phyloP scores from a whole-genome alignment of 352 stramenopile species.

The Hyaloperonospora arabidopsidis region DNA sequence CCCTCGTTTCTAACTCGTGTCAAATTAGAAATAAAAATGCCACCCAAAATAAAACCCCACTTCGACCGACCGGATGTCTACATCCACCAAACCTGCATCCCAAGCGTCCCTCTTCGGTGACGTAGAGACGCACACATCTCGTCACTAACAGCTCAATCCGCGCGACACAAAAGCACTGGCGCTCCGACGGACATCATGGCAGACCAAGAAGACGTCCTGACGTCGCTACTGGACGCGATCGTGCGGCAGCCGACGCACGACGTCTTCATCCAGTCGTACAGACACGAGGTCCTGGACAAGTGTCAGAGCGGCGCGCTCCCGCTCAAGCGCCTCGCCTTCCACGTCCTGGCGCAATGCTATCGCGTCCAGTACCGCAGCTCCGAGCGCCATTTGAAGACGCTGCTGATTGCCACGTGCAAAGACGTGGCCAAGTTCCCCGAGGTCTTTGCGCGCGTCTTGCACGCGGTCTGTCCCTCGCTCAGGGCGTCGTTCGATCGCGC shows the following conservation, averaged over 20 bases:
- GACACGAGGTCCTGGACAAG: slow-evolving; percentile 62
- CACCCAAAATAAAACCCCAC: no score
- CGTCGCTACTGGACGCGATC: slow-evolving; percentile 47
- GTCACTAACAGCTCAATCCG: no score
- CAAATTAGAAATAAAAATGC: no score
- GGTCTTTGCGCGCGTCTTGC: slow-evolving; percentile 44
- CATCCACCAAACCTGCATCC: no score
- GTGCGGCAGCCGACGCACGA: slow-evolving; percentile 42
- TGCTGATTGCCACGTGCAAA: slow-evolving; percentile 32
- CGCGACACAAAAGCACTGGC: slow-evolving; percentile 11
- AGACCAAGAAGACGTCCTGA: slow-evolving; percentile 54
- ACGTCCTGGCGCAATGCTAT: slow-evolving; percentile 46
- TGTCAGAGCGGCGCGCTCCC: slow-evolving; percentile 47
- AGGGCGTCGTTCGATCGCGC: slow-evolving; percentile 48
- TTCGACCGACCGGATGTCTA: no score
- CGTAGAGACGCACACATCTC: no score
- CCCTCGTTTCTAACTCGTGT: no score
- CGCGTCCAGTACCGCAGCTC: slow-evolving; percentile 50
- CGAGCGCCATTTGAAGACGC: slow-evolving; percentile 42
- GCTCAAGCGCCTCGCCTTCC: slow-evolving; percentile 57
- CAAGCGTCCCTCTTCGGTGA: no score
- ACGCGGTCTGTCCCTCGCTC: slow-evolving; percentile 28
- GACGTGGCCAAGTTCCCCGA: slow-evolving; percentile 40
- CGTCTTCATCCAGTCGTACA: slow-evolving; percentile 52
- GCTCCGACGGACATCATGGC: slow-evolving; percentile 15